A percentile compares a stretch with the other conserved stretches of the same genome.
phyloP scores from a whole-genome alignment of 164 flowering plant genomes.

The Tetrastigma voinierianum region DNA sequence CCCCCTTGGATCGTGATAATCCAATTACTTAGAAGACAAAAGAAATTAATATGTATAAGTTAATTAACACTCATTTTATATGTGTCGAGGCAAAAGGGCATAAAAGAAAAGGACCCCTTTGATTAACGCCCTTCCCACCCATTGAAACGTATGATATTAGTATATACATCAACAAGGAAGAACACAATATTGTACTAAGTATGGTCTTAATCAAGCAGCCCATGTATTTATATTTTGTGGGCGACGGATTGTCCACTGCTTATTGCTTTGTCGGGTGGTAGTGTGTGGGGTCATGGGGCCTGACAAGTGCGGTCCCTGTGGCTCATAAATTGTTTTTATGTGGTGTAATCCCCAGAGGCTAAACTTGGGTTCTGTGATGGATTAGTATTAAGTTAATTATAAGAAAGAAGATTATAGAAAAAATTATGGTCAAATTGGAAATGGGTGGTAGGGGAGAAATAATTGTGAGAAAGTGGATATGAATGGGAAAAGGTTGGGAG shows the following conservation, averaged over 20 bases:
- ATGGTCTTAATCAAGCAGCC: not conserved
- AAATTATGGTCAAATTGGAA: too few relatives aligned
- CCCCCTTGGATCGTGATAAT: too few relatives aligned
- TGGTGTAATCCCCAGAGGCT: too few relatives aligned
- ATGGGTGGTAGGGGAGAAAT: too few relatives aligned
- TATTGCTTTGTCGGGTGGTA: slow-evolving; percentile 6
- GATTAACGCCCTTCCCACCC: not conserved
- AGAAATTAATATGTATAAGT: not conserved
- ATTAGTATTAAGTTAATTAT: too few relatives aligned
- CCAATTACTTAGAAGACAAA: too few relatives aligned
- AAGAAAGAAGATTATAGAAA: too few relatives aligned
- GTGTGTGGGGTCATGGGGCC: not conserved
- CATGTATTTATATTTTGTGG: not conserved
- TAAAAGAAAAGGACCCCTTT: not conserved
- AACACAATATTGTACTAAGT: not conserved
- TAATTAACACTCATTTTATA: not conserved
- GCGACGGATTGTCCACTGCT: too few relatives aligned
- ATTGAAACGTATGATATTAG: not conserved
- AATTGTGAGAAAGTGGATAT: too few relatives aligned
- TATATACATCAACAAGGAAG: not conserved
- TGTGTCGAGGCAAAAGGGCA: not conserved
- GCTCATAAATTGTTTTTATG: too few relatives aligned
- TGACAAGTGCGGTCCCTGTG: not conserved
- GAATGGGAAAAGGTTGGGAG: too few relatives aligned
- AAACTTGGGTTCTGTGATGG: too few relatives aligned